These are phyloP conservation scores for Colletotrichum sp. DNA, from an alignment of 2,329 filamentous ascomycete species.

Conservation along the genomic window DNA sequence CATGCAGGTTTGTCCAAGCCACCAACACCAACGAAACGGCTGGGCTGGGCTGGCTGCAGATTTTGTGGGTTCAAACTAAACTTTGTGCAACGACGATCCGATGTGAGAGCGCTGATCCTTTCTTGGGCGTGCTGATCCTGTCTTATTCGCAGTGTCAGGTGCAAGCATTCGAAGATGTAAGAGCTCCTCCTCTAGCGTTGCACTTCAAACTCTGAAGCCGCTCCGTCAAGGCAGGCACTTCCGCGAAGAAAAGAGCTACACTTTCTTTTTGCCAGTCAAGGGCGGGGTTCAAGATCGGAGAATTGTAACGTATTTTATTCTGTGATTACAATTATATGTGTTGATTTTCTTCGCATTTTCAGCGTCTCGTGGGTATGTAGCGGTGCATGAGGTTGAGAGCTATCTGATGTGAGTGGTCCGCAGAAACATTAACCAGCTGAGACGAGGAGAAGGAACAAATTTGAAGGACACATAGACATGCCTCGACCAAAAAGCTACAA, in stretches of 20 bases:
- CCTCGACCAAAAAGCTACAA: too few species aligned
- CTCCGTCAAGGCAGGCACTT: neutral
- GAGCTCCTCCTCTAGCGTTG: neutral
- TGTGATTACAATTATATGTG: neutral
- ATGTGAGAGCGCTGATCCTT: neutral
- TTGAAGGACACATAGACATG: too few species aligned
- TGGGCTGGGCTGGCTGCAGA: neutral
- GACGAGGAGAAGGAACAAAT: neutral
- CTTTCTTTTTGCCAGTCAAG: too few species aligned
- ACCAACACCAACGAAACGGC: neutral
- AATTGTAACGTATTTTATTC: fast-evolving
- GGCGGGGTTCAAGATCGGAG: neutral
- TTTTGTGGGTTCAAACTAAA: neutral
- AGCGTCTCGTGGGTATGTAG: neutral
- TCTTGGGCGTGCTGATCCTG: neutral
- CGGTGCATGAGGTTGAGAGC: neutral
- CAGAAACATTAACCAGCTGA: neutral
- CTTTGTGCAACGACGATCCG: neutral
- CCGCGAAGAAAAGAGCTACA: too few species aligned
- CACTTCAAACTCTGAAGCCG: neutral
- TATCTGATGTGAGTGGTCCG: too few species aligned
- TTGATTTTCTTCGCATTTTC: neutral
- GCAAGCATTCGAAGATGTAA: neutral
- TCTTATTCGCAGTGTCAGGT: neutral
- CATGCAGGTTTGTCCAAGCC: neutral